Evolutionary conservation across 2,329 filamentous ascomycete genomes (phyloP).

Genomic region (Aspergillus proliferans): DNA sequence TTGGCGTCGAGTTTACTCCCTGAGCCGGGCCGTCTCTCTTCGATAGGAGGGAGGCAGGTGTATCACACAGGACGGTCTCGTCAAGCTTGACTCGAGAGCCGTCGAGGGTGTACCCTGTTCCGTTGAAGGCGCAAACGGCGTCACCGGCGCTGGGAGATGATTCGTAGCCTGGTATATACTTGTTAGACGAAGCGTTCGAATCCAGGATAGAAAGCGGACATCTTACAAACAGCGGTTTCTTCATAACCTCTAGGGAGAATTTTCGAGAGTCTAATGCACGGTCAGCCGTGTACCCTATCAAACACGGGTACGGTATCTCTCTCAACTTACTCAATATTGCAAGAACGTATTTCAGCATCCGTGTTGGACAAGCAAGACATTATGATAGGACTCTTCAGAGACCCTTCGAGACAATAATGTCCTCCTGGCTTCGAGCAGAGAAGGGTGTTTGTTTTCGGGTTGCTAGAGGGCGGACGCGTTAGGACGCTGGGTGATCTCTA

Average conservation of each 20-base stretch:
- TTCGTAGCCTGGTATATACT: constrained; percentile 11
- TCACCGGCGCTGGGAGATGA: constrained; percentile 8
- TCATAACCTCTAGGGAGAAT: constrained; percentile 12
- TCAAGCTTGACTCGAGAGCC: constrained; percentile 5
- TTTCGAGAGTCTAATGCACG: constrained; percentile 6
- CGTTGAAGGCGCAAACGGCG: constrained; percentile 22
- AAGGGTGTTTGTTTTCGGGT: constrained; percentile 12
- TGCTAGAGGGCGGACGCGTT: constrained; percentile 3
- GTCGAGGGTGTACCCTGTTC: constrained; percentile 14
- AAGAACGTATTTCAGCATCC: constrained; percentile 11
- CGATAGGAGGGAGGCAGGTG: background rate
- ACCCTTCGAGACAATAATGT: constrained; percentile 13
- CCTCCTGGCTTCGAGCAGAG: constrained; percentile 12
- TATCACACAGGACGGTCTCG: constrained; percentile 11
- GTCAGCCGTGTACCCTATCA: background rate
- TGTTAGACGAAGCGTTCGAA: background rate
- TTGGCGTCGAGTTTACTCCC: background rate
- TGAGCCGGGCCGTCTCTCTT: background rate
- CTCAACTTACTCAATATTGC: constrained; percentile 12
- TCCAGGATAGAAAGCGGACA: background rate
- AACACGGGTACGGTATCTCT: background rate
- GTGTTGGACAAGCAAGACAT: constrained; percentile 10
- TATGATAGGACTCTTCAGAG: constrained; percentile 10
- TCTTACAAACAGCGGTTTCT: constrained; percentile 13
- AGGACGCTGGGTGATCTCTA: background rate